These are phyloP conservation scores for Didymellaceae sp. DNA, from an alignment of 2,329 filamentous ascomycete genomes.

Conservation along the genomic window DNA sequence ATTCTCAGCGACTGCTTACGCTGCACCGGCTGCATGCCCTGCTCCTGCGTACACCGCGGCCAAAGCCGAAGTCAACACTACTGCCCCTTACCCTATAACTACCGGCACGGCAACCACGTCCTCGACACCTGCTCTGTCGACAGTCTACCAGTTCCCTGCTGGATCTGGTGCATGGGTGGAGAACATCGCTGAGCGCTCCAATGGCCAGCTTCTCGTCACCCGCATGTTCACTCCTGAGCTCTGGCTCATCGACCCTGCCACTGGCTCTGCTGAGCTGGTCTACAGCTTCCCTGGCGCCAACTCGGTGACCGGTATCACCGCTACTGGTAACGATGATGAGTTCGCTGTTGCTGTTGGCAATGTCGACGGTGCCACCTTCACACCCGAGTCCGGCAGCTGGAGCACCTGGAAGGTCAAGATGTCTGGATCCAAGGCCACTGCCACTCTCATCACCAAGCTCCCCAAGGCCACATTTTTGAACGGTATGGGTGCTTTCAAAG, in stretches of 20 bases:
- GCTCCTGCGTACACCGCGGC: background rate
- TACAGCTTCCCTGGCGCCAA: conserved; percentile 16
- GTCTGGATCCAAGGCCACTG: conserved; percentile 2
- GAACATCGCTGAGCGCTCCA: conserved; percentile 17
- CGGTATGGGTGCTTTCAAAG: conserved; percentile 10
- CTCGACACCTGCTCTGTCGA: conserved; percentile 4
- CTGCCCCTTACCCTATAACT: no score
- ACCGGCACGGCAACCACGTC: conserved; percentile 1
- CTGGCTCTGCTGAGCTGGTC: conserved; percentile 10
- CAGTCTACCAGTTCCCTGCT: conserved; percentile 12
- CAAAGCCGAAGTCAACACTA: no score
- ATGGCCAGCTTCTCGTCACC: conserved; percentile 18
- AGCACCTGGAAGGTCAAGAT: conserved; percentile 16
- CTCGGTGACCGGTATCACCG: conserved; percentile 16
- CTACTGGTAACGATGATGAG: conserved; percentile 14
- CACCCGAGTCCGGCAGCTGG: conserved; percentile 15
- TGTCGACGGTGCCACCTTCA: conserved; percentile 15
- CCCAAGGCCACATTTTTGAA: conserved; percentile 16
- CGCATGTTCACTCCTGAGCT: conserved; percentile 20
- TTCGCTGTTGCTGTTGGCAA: conserved; percentile 20
- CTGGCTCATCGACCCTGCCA: conserved; percentile 13
- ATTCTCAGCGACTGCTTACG: conserved; percentile 3
- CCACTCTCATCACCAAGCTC: conserved; percentile 13
- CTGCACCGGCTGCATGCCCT: conserved; percentile 10
- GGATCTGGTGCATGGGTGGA: conserved; percentile 17